phyloP scores from a whole-genome alignment of 2,329 filamentous ascomycete species.

The Pyrenophora teres region DNA sequence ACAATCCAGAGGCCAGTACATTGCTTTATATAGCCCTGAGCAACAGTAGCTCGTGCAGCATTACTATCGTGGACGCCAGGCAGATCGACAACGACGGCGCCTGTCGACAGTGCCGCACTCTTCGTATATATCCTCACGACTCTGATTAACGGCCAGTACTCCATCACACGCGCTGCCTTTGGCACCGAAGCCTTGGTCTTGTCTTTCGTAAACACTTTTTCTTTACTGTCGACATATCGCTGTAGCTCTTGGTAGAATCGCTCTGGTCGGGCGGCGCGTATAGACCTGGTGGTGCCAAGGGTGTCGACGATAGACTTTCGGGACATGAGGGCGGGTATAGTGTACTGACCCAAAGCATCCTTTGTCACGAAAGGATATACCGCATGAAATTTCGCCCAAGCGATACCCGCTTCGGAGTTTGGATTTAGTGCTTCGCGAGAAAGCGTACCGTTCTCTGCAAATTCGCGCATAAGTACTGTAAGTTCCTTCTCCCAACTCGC shows the following conservation, averaged over 20 bases:
- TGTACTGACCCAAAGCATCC: constrained; percentile 46
- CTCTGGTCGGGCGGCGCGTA: constrained; percentile 46
- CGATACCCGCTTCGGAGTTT: constrained; percentile 56
- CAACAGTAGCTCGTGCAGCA: constrained; percentile 62
- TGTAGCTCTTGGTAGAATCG: constrained; percentile 56
- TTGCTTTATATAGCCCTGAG: constrained; percentile 63
- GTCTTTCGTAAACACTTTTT: constrained; percentile 49
- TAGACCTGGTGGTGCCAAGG: constrained; percentile 53
- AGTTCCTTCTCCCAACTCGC: constrained; percentile 62
- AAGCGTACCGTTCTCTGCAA: constrained; percentile 50
- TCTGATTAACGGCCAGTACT: constrained; percentile 60
- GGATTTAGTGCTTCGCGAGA: constrained; percentile 46
- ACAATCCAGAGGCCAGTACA: constrained; percentile 66
- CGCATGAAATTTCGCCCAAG: constrained; percentile 58
- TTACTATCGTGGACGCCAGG: constrained; percentile 66
- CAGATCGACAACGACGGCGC: constrained; percentile 62
- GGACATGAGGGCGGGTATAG: constrained; percentile 50
- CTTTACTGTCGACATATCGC: constrained; percentile 61
- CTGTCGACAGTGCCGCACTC: constrained; percentile 57
- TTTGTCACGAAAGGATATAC: constrained; percentile 54
- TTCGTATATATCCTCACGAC: constrained; percentile 60
- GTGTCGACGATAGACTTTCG: constrained; percentile 48
- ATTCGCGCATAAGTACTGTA: constrained; percentile 54
- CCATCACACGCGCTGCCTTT: constrained; percentile 36
- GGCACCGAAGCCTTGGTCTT: constrained; percentile 30